A percentile compares a stretch with the other conserved stretches of the same genome.
Conservation (phyloP, 2,329 filamentous ascomycete species). For the Aspergillus fumigatiaffinis region DNA sequence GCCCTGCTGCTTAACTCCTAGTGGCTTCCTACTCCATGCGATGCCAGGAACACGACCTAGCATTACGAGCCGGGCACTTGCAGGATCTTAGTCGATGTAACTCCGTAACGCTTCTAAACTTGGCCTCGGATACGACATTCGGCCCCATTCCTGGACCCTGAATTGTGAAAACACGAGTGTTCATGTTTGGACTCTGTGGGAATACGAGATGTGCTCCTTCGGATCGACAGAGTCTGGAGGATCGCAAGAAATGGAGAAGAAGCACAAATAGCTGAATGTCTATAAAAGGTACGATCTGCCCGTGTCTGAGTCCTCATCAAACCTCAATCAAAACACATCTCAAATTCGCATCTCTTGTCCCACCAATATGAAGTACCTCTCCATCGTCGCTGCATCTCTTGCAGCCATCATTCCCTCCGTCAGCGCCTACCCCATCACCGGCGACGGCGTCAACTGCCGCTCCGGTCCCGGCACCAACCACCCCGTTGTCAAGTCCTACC, state of each 20-base stretch:
- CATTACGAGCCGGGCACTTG: neutral
- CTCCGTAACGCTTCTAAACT: neutral
- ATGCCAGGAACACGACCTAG: neutral
- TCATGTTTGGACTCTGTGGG: neutral
- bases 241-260: too few species aligned
- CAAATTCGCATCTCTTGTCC: neutral
- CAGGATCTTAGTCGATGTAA: neutral
- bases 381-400: slow-evolving; percentile 15
- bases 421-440: slow-evolving; percentile 12
- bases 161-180: neutral
- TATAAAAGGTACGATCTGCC: neutral
- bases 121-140: neutral
- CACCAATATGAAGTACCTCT: slow-evolving; percentile 4
- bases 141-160: neutral
- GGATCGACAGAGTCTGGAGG: neutral
- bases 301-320: neutral
- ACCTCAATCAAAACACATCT: neutral
- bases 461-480: slow-evolving; percentile 16
- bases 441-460: slow-evolving; percentile 14
- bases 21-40: neutral
- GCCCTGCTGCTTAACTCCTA: neutral
- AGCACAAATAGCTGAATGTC: neutral
- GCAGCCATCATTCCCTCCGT: slow-evolving; percentile 14
- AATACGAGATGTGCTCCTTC: neutral
- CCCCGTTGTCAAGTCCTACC: slow-evolving; percentile 13